Conservation (phyloP, 768 basidiomycete genomes). For the Lenzites betulinus region DNA sequence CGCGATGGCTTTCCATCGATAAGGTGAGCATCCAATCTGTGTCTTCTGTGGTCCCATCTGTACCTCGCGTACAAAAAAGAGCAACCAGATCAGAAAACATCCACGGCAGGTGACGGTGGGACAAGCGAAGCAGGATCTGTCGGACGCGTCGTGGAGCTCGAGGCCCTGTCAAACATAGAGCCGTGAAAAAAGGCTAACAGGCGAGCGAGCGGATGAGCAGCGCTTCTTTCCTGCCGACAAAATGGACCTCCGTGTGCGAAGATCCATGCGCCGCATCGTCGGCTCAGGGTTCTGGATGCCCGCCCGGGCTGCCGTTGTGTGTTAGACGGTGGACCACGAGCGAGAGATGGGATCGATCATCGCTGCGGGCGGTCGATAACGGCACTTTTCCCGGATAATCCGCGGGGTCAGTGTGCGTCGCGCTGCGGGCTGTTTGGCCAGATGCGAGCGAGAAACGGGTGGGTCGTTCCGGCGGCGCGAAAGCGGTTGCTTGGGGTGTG, state of each 20-base stretch:
- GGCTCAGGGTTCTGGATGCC: not conserved
- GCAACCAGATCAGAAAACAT: too few species aligned
- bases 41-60: too few species aligned
- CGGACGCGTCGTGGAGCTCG: not conserved
- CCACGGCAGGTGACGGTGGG: too few species aligned
- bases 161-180: not conserved
- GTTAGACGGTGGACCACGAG: not conserved
- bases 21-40: too few species aligned
- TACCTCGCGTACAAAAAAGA: too few species aligned
- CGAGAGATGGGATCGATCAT: not conserved
- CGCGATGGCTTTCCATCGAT: too few species aligned
- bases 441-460: not conserved
- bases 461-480: not conserved
- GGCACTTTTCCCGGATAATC: not conserved
- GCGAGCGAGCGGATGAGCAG: too few species aligned
- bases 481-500: too few species aligned
- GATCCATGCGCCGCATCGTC: not conserved
- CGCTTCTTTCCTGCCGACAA: not conserved
- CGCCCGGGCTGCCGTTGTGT: not conserved
- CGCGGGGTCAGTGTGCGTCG: not conserved
- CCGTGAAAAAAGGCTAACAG: not conserved
- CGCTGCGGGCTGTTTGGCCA: not conserved
- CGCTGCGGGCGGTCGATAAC: not conserved
- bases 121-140: not conserved
- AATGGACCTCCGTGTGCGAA: not conserved